phyloP scores from a whole-genome alignment of 129 eudicot species.

The Calendula officinalis region DNA sequence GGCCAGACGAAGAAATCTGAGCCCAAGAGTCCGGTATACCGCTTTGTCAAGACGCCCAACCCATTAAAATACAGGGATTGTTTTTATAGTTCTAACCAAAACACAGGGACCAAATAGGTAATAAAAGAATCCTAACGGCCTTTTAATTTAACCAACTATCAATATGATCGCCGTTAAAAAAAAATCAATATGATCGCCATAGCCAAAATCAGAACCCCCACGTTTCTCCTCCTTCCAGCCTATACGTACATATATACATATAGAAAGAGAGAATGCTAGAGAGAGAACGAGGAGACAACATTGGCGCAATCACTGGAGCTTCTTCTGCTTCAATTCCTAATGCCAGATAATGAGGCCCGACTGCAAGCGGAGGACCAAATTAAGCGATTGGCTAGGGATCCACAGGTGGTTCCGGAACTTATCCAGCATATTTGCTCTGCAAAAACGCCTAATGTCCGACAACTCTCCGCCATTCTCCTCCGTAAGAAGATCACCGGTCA shows the following conservation, averaged over 20 bases:
- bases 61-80: no score
- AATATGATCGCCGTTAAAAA: neutral
- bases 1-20: no score
- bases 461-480: slow-evolving; percentile 85
- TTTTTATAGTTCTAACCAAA: no score
- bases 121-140: slow-evolving; percentile 11
- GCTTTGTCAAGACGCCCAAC: no score
- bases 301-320: slow-evolving; percentile 90
- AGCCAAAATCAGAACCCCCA: slow-evolving; percentile 30
- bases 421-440: slow-evolving; percentile 89
- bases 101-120: no score
- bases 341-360: slow-evolving; percentile 98
- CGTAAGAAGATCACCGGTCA: slow-evolving; percentile 96
- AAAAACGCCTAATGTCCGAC: slow-evolving; percentile 85
- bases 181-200: neutral
- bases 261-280: slow-evolving; percentile 11
- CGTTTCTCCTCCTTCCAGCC: slow-evolving; percentile 8
- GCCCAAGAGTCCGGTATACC: no score
- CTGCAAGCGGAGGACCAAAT: slow-evolving; percentile 94
- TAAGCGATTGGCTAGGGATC: slow-evolving; percentile 80
- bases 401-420: slow-evolving; percentile 73
- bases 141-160: neutral
- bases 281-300: slow-evolving; percentile 17
- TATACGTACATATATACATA: slow-evolving; percentile 15
- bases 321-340: slow-evolving; percentile 74